Base-by-base conservation (phyloP, 306 rosid species). In the Vigna radiata region DNA sequence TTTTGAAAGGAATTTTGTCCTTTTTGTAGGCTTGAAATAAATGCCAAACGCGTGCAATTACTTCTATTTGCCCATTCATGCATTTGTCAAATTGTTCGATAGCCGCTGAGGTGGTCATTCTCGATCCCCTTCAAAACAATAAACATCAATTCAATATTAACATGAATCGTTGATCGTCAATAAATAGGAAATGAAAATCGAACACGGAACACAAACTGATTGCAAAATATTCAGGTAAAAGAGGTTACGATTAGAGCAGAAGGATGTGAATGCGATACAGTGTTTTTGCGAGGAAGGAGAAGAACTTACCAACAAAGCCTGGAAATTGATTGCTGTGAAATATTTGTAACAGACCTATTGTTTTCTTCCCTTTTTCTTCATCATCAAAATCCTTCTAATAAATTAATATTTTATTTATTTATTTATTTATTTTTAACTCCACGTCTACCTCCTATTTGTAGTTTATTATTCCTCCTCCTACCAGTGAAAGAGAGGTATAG, bases 1-100 rank as follows among this genome's bases (percentile, higher is more conserved):
- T 88, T 89, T 88, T 41, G 81, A 78, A 76, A 19, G 98, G 97
- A 82, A 64, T 43, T 18, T 77, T 78, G 70, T 88, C 92, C 70
- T 80, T 80, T 72, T 84, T 84, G 76, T 73, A 9, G 11, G 68
- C 48, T 70, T 77, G 82, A 33, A 43, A 70, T 27, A 25, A 10
- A 54, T 15, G 29, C 19, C 87, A 12, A 67, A 70, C 84, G 66
- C 89, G 83, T 74, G 49, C 19, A 25, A 90, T 17, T 0, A 83
- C 72, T 4, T 72, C 47, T 3, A 79, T 21, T 79, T 86, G 86
- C 47, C 76, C 79, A 88, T 56, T 83, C 53, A 85, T 27, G 56
- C 89, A 77, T 41, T 84, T 76, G 23, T 85, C 87, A 14, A 73
- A 63, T 7, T 69, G 75, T 70, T 85, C 84, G 77, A 77, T 72